Evolutionary conservation across 148 eudicot species (phyloP).

Genomic region (Arctostaphylos glauca): DNA sequence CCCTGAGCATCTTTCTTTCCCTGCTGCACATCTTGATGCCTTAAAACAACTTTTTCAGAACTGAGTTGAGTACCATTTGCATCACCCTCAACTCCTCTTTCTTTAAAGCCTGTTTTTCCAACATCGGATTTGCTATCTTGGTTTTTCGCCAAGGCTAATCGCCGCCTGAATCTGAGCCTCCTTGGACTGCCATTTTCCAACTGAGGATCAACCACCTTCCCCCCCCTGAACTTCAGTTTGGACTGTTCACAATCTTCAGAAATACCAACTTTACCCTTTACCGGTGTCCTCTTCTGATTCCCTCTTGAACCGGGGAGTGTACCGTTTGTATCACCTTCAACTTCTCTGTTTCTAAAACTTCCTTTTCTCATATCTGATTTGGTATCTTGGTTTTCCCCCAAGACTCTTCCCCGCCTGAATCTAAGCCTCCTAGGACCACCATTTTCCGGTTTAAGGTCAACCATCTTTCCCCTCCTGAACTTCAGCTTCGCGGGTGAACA

Average conservation of each 20-base stretch:
- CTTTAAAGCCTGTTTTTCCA: constrained; percentile 34
- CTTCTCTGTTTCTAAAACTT: not conserved
- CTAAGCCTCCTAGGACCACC: not conserved
- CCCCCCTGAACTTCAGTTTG: constrained; percentile 65
- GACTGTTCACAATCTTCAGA: constrained; percentile 27
- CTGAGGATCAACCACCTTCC: constrained; percentile 56
- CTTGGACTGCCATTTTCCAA: constrained; percentile 36
- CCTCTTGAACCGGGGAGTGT: not conserved
- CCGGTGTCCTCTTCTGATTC: constrained; percentile 19
- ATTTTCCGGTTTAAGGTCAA: not conserved
- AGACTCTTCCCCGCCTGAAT: not conserved
- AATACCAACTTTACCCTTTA: constrained; percentile 16
- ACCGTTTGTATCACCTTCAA: not conserved
- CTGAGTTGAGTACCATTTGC: constrained; percentile 18
- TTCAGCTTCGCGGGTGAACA: not conserved
- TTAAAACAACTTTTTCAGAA: constrained; percentile 52
- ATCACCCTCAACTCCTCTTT: constrained; percentile 22
- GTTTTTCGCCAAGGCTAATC: constrained; percentile 27
- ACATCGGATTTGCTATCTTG: constrained; percentile 28
- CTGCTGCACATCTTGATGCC: constrained; percentile 80
- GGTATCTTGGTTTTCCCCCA: not conserved
- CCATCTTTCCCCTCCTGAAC: constrained; percentile 9
- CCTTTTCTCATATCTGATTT: not conserved
- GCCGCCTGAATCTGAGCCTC: constrained; percentile 48
- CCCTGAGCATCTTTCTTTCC: constrained; percentile 62